A percentile compares a stretch with the other conserved stretches of the same genome.
Evolutionary conservation across 345 rosid genomes (phyloP).

Genomic region (Raphanus sativus): DNA sequence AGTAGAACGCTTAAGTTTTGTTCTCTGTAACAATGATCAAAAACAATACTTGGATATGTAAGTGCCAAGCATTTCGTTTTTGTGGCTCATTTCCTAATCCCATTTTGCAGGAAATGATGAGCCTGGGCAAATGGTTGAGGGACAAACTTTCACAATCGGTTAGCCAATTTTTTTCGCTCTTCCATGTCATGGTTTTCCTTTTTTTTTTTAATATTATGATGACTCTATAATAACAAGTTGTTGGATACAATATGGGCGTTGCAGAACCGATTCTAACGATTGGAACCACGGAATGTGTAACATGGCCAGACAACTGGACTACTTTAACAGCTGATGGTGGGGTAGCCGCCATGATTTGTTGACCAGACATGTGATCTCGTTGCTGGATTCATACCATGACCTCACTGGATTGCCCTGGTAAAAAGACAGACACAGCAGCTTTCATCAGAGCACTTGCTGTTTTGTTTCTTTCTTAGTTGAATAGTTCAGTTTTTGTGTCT

Average conservation of each 20-base stretch:
- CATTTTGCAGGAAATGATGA: slow-evolving; percentile 61
- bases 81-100: slow-evolving; percentile 17
- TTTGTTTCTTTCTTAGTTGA: not conserved
- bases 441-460: not conserved
- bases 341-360: slow-evolving; percentile 67
- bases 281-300: slow-evolving; percentile 67
- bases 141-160: slow-evolving; percentile 94
- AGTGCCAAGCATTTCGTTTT: slow-evolving; percentile 6
- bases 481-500: not conserved
- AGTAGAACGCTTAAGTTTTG: not conserved
- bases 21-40: not conserved
- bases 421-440: not conserved
- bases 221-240: not conserved
- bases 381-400: slow-evolving; percentile 73
- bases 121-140: slow-evolving; percentile 78
- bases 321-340: slow-evolving; percentile 73
- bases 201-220: not conserved
- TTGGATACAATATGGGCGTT: slow-evolving; percentile 4
- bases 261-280: slow-evolving; percentile 83
- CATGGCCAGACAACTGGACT: slow-evolving; percentile 98
- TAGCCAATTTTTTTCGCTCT: slow-evolving; percentile 8
- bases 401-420: slow-evolving; percentile 86
- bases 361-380: slow-evolving; percentile 48
- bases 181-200: not conserved
- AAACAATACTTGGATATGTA: not conserved